Conservation (phyloP, 2,329 filamentous ascomycete genomes). For the Colletotrichum sp. region DNA sequence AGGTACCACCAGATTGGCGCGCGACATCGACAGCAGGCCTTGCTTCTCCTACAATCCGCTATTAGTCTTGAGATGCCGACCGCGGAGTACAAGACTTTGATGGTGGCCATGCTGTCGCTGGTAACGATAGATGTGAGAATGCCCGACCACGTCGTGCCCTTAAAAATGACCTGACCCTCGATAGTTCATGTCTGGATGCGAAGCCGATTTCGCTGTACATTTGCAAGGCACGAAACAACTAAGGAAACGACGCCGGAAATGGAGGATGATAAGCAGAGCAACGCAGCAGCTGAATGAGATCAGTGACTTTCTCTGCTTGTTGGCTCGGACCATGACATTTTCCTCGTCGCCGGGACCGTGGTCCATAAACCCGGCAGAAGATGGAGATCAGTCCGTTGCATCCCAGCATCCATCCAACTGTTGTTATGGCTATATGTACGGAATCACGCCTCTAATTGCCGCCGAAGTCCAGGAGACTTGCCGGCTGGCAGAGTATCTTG, state of each 20-base stretch:
- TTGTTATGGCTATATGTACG: constrained; percentile 5
- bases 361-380: background rate
- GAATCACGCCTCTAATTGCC: background rate
- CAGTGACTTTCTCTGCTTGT: background rate
- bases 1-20: background rate
- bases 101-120: background rate
- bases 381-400: background rate
- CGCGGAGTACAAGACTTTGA: background rate
- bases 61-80: background rate
- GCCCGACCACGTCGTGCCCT: background rate
- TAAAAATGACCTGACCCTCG: background rate
- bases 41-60: background rate
- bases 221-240: background rate
- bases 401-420: background rate
- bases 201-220: background rate
- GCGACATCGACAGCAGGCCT: background rate
- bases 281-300: background rate
- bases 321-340: background rate
- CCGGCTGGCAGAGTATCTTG: background rate
- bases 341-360: background rate
- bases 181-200: background rate
- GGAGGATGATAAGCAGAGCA: background rate
- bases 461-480: background rate
- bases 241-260: background rate
- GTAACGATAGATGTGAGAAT: background rate